Percentiles rank a stretch among this genome's conserved stretches.
Evolutionary conservation across 2,329 filamentous ascomycete genomes (phyloP).

Genomic region (Penicillium sp.): DNA sequence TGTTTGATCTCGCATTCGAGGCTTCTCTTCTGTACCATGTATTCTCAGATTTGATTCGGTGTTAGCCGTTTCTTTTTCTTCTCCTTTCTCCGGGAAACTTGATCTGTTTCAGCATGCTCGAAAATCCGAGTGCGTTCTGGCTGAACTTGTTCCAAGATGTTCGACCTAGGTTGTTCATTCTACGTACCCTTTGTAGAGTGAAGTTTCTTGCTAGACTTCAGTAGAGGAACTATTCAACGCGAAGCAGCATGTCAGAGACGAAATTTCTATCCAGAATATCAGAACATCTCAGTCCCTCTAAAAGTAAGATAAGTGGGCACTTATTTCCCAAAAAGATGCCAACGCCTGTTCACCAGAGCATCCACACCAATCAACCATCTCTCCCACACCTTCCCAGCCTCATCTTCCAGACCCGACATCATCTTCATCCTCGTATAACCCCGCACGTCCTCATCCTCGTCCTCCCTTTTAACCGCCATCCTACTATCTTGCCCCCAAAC

Average conservation of each 20-base stretch:
- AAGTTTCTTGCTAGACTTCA: not conserved
- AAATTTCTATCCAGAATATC: no score
- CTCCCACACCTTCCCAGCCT: conserved; percentile 16
- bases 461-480: conserved; percentile 17
- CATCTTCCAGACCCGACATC: conserved; percentile 15
- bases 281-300: no score
- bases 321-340: conserved; percentile 4
- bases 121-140: not conserved
- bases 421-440: conserved; percentile 22
- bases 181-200: not conserved
- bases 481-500: conserved; percentile 22
- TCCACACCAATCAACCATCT: conserved; percentile 22
- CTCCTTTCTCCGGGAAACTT: not conserved
- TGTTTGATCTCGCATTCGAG: not conserved
- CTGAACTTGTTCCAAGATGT: not conserved
- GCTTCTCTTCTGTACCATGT: conserved; percentile 18
- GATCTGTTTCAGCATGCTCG: not conserved
- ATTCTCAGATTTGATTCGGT: conserved; percentile 4
- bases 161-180: not conserved
- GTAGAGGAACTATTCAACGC: not conserved
- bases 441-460: conserved; percentile 20
- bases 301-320: not conserved
- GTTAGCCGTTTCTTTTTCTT: not conserved
- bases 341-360: conserved; percentile 21
- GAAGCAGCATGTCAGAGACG: no score